Percentiles rank a stretch among this genome's conserved stretches.
These are phyloP conservation scores for Phytopythium vexans DNA, from an alignment of 352 stramenopile genomes.

Conservation along the genomic window DNA sequence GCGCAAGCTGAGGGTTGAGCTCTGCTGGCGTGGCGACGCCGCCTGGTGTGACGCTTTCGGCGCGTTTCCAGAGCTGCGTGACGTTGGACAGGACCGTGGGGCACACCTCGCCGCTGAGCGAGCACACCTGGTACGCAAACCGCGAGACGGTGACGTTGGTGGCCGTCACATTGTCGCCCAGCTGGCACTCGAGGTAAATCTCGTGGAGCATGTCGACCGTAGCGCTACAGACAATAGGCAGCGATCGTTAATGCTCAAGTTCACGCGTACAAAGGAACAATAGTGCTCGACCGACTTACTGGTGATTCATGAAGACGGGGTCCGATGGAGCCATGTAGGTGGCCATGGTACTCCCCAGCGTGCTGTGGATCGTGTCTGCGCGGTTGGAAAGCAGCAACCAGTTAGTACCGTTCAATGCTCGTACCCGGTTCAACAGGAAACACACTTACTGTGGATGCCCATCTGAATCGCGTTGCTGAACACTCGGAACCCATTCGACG, in stretches of 20 bases:
- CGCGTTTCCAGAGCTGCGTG: conserved; percentile 25
- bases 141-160: conserved; percentile 19
- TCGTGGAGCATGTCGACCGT: conserved; percentile 36
- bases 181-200: conserved; percentile 41
- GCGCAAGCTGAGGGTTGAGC: conserved; percentile 12
- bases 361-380: conserved; percentile 32
- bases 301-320: conserved; percentile 46
- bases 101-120: conserved; percentile 14
- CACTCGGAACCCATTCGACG: conserved; percentile 22
- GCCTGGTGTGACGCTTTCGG: conserved; percentile 7
- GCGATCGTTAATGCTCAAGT: no score
- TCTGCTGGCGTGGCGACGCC: conserved; percentile 13
- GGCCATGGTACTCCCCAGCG: conserved; percentile 25
- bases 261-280: background rate
- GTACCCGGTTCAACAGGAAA: background rate
- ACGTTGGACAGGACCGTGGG: conserved; percentile 19
- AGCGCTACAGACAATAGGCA: conserved; percentile 9
- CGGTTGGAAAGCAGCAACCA: no score
- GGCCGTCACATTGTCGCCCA: conserved; percentile 26
- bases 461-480: conserved; percentile 38
- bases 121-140: conserved; percentile 36
- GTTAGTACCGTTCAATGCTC: no score
- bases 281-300: conserved; percentile 25
- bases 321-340: conserved; percentile 33
- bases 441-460: conserved; percentile 37